Conservation (phyloP, 352 stramenopile genomes). For the Phytophthora nicotianae region DNA sequence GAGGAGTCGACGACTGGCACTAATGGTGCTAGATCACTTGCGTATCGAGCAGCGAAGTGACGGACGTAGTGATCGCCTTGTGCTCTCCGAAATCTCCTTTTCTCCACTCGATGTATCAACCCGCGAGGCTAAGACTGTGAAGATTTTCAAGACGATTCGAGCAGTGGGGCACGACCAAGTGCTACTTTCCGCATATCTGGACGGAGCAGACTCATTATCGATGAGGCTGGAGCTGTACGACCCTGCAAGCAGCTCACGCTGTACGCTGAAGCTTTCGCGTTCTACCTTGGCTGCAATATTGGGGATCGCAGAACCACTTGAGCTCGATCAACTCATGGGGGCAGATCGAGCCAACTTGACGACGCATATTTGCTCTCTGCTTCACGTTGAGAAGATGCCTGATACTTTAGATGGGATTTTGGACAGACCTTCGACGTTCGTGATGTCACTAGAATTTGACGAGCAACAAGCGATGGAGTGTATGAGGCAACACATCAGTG, state of each 20-base stretch:
- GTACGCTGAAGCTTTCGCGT: constrained; percentile 15
- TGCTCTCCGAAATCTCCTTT: constrained; percentile 48
- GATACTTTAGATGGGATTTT: constrained; percentile 14
- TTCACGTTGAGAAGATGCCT: constrained; percentile 33
- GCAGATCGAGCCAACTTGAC: constrained; percentile 22
- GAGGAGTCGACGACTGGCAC: constrained; percentile 35
- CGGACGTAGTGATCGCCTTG: constrained; percentile 48
- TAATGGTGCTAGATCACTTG: constrained; percentile 55
- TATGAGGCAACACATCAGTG: constrained; percentile 11
- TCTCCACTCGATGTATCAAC: background rate
- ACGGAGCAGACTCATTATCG: background rate
- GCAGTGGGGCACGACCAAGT: constrained; percentile 42
- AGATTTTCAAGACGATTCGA: constrained; percentile 60
- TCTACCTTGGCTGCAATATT: constrained; percentile 13
- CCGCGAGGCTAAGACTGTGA: constrained; percentile 1
- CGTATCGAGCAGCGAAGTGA: constrained; percentile 60
- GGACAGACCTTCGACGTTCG: constrained; percentile 7
- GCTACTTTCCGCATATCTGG: constrained; percentile 39
- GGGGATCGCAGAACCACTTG: constrained; percentile 14
- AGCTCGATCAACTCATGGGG: constrained; percentile 1
- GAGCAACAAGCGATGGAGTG: constrained; percentile 10
- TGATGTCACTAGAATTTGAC: constrained; percentile 24
- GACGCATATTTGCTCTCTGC: constrained; percentile 49
- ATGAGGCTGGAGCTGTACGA: constrained; percentile 49
- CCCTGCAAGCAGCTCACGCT: constrained; percentile 42